Evolutionary conservation across 2,329 filamentous ascomycete genomes (phyloP).

Genomic region (Talaromyces islandicus): DNA sequence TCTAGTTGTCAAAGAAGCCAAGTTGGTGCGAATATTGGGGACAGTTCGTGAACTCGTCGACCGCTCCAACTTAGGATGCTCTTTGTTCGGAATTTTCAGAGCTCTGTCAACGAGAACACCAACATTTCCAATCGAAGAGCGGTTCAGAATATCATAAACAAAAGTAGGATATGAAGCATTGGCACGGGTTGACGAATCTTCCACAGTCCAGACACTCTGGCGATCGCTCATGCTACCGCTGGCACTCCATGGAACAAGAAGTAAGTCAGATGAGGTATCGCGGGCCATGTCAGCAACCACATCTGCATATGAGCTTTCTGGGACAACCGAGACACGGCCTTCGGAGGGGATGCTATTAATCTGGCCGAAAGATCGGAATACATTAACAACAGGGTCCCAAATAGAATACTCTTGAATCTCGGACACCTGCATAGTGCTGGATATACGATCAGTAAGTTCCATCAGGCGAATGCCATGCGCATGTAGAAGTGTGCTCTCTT

Average conservation of each 20-base stretch:
- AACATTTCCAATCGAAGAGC: slow-evolving; percentile 52
- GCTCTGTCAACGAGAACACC: slow-evolving; percentile 75
- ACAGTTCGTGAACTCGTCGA: slow-evolving; percentile 56
- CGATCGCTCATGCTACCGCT: slow-evolving; percentile 69
- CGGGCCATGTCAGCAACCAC: slow-evolving; percentile 65
- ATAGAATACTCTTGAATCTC: slow-evolving; percentile 68
- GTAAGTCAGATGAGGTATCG: slow-evolving; percentile 64
- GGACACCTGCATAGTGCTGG: slow-evolving; percentile 89
- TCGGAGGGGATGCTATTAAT: slow-evolving; percentile 78
- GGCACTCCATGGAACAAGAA: slow-evolving; percentile 87
- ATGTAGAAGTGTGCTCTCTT: slow-evolving; percentile 47
- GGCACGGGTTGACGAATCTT: slow-evolving; percentile 53
- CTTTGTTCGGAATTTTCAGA: slow-evolving; percentile 42
- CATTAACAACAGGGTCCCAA: slow-evolving; percentile 81
- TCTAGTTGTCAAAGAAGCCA: slow-evolving; percentile 38
- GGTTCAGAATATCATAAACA: slow-evolving; percentile 60
- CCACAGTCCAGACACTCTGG: slow-evolving; percentile 42
- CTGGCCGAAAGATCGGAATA: slow-evolving; percentile 81
- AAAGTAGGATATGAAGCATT: slow-evolving; percentile 65
- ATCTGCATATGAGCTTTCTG: slow-evolving; percentile 71
- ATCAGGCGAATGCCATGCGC: slow-evolving; percentile 81
- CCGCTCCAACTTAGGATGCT: slow-evolving; percentile 15
- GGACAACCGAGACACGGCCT: slow-evolving; percentile 73
- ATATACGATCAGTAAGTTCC: slow-evolving; percentile 85
- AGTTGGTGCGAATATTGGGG: slow-evolving; percentile 51